Evolutionary conservation across 192 early-diverging fungal genomes (phyloP).

Genomic region (Rhizophagus clarus): DNA sequence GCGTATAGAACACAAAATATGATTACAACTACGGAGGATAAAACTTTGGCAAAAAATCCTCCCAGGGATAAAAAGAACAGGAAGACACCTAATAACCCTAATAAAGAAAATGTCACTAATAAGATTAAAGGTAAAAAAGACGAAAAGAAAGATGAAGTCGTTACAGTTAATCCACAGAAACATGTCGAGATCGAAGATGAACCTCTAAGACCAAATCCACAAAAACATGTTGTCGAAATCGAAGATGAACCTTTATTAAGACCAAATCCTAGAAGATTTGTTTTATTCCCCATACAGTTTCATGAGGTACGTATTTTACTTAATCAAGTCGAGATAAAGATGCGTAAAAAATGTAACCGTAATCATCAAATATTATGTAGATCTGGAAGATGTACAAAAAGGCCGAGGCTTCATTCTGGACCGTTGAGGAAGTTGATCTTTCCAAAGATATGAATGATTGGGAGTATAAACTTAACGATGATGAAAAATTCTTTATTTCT

Average conservation of each 20-base stretch:
- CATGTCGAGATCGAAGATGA: conserved; percentile 33
- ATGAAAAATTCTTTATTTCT: conserved; percentile 91
- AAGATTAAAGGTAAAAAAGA: neutral
- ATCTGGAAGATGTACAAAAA: conserved; percentile 99
- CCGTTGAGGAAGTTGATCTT: conserved; percentile 93
- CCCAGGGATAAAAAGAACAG: too few species aligned
- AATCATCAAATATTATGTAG: conserved; percentile 33
- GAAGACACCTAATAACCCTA: neutral
- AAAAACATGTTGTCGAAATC: neutral
- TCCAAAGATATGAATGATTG: conserved; percentile 89
- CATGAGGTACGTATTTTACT: conserved; percentile 59
- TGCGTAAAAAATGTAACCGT: too few species aligned
- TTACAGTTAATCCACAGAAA: neutral
- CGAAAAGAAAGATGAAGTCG: neutral
- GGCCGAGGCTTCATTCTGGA: conserved; percentile 97
- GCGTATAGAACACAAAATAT: too few species aligned
- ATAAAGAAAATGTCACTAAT: neutral
- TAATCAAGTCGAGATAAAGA: neutral
- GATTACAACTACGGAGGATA: too few species aligned
- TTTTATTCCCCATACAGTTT: conserved; percentile 93
- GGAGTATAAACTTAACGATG: conserved; percentile 81
- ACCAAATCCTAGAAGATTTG: conserved; percentile 80
- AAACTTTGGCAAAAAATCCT: too few species aligned
- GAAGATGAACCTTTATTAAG: conserved; percentile 43
- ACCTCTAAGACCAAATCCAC: conserved; percentile 34